phyloP scores from a whole-genome alignment of 2,329 filamentous ascomycete genomes.

The Trichophyton mentagrophytes region DNA sequence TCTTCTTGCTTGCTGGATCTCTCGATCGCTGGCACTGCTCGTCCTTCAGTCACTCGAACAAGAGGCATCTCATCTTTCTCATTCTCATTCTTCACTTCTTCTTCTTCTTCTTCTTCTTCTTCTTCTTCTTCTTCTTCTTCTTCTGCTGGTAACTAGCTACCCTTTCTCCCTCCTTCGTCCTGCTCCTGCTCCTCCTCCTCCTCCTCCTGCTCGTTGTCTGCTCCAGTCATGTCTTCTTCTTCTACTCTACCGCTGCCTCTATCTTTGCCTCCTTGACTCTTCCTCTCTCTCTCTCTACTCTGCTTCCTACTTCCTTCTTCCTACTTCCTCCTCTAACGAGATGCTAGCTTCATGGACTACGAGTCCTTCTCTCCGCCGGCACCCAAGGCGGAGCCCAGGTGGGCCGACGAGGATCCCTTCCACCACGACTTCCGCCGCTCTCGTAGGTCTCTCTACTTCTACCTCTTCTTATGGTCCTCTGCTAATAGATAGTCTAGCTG shows the following conservation, averaged over 20 bases:
- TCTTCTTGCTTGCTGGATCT: background rate
- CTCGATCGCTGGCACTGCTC: background rate
- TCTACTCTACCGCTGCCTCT: slow-evolving; percentile 13
- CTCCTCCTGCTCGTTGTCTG: no score
- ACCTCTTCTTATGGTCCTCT: background rate
- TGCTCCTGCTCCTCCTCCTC: background rate
- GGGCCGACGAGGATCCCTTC: slow-evolving; percentile 30
- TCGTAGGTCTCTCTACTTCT: slow-evolving; percentile 22
- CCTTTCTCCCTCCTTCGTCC: slow-evolving; percentile 6
- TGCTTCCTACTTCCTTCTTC: no score
- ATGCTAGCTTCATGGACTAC: slow-evolving; percentile 17
- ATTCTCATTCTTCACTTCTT: background rate
- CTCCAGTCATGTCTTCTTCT: slow-evolving; percentile 11
- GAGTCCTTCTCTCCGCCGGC: slow-evolving; percentile 27
- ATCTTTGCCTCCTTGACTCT: slow-evolving; percentile 13
- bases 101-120: background rate
- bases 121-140: background rate
- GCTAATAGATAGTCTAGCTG: slow-evolving; percentile 9
- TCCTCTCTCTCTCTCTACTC: slow-evolving; percentile 5
- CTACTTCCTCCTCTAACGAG: background rate
- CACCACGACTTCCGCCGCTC: slow-evolving; percentile 35
- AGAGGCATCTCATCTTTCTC: no score
- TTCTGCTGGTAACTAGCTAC: background rate
- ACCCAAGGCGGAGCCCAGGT: slow-evolving; percentile 22
- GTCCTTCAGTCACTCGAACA: background rate